Evolutionary conservation across 2,329 filamentous ascomycete species (phyloP).

Genomic region (Parastagonospora avenae): DNA sequence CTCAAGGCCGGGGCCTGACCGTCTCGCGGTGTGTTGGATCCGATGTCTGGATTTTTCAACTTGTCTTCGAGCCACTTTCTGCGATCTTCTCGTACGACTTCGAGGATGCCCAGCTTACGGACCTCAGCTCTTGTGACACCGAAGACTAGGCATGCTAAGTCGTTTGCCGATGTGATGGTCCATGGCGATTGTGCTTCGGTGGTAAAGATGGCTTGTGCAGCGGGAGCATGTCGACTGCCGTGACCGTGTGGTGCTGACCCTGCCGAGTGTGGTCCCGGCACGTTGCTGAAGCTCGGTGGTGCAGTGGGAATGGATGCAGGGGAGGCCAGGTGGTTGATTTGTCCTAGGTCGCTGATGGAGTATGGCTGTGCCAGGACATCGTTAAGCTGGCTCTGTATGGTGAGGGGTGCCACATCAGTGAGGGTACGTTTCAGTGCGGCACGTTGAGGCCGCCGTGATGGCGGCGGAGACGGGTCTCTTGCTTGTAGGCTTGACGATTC

Average conservation of each 20-base stretch:
- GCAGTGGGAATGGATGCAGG: slow-evolving; percentile 53
- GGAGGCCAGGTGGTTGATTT: slow-evolving; percentile 52
- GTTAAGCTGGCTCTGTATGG: slow-evolving; percentile 80
- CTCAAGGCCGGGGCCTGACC: slow-evolving; percentile 38
- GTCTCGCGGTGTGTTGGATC: slow-evolving; percentile 48
- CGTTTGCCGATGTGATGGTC: slow-evolving; percentile 96
- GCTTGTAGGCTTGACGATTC: slow-evolving; percentile 27
- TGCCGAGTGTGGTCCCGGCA: slow-evolving; percentile 40
- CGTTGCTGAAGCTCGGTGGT: slow-evolving; percentile 37
- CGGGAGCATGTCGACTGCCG: slow-evolving; percentile 85
- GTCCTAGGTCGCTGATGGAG: slow-evolving; percentile 57
- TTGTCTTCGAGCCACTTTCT: slow-evolving; percentile 89
- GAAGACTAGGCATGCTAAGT: slow-evolving; percentile 95
- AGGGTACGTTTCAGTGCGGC: slow-evolving; percentile 81
- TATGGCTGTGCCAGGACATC: slow-evolving; percentile 87
- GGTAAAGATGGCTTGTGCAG: slow-evolving; percentile 95
- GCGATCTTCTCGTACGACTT: slow-evolving; percentile 89
- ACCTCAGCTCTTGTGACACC: slow-evolving; percentile 98
- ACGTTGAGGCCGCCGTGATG: slow-evolving; percentile 48
- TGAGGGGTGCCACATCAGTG: slow-evolving; percentile 78
- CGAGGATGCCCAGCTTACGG: slow-evolving; percentile 89
- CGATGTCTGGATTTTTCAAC: slow-evolving; percentile 66
- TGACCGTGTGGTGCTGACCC: slow-evolving; percentile 72
- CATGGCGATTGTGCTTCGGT: slow-evolving; percentile 90
- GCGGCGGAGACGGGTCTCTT: slow-evolving; percentile 20